Base-by-base conservation (phyloP, 2,329 filamentous ascomycete genomes). In the Ramularia endophylla region DNA sequence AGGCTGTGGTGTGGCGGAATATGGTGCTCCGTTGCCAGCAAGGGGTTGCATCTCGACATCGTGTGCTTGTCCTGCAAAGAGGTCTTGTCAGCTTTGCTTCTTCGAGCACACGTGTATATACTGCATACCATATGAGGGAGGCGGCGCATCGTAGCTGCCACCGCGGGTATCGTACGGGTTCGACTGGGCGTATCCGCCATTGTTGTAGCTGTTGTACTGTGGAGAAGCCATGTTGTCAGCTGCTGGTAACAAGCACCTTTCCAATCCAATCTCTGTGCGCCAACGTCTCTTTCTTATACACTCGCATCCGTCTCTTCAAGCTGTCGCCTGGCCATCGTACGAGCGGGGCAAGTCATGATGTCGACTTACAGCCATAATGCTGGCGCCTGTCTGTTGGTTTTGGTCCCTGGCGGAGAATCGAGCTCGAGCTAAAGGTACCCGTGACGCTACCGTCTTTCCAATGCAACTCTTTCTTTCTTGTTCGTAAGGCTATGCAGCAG, bases 41-140 rank as follows among this genome's bases (percentile, higher is more conserved):
- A 85, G 73, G 9, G 82, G 74, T 34, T 77, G 76, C 81, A 88
- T 85, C 66, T 89, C 85, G 54, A 87, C 79, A 54, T 76, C 73
- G 56, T 67, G 32, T 20, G 32, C 32, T 34, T 34, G 32, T 17
- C 32, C 27, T 42, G n/a, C n/a, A n/a, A n/a, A n/a, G n/a, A n/a
- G 33, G 39, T 41, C 25, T 13, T 38, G 36, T 28, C 43, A 38
- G 28, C 11, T 11, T 25, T 37, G 19, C 50, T 41, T 55, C 43
- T 43, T 51, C 46, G 41, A 6, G 22, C 6, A 11, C 6, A 6
- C 6, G 45, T 47, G 33, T 17, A 11, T 2, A 22, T 12, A 9
- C 16, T 7, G 16, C 32, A 34, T 20, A 22, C 56, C 54, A 47
- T 61, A 62, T 38, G 53, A 44, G 28, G 56, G 56, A 22, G 55